Base-by-base conservation (phyloP, 495 filamentous ascomycete species). In the Aspergillus bertholletiae region DNA sequence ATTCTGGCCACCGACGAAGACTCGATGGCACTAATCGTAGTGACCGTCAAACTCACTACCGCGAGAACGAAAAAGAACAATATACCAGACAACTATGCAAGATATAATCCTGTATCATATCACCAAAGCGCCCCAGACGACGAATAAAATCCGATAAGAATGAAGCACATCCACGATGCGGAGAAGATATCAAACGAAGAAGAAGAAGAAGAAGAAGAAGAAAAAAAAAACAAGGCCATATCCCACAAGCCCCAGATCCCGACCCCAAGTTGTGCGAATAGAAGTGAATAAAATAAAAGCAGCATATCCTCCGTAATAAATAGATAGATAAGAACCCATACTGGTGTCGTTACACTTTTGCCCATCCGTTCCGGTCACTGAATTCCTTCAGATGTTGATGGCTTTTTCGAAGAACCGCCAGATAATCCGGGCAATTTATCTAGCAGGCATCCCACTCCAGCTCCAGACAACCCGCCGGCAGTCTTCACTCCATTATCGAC, bases 41-140 rank as follows among this genome's bases (percentile, higher is more conserved):
- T 43, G 39, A 43, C 20, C 39, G 7, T 43, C 2, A 43, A 21
- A 7, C 30, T 21, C 47, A 39, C 47, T 50, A 50, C 47, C 53
- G 40, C 27, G 21, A 30, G 17, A 45, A 48, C 11, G 20, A 43
- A 20, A 11, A 43, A n/a, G n/a, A 22, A 43, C n/a, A 43, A 43
- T 43, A 43, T 43, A 43, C 39, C 39, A 43, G 39, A 56, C 21
- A 40, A 47, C 57, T 59, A 59, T 63, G 60, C 60, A 59, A 46
- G 32, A 45, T 53, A 51, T 45, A 63, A 64, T 37, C 54, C 64
- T 58, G 56, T 60, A 59, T 57, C 52, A 67, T 65, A 62, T 62
- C 63, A 57, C 63, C 62, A 21, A 18, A 53, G 58, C 66, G 60
- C 64, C 62, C 41, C 47, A 61, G 24, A 54, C 49, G 48, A 46